phyloP scores from a whole-genome alignment of 1,139 yeast species.

The Kodamaea ohmeri region DNA sequence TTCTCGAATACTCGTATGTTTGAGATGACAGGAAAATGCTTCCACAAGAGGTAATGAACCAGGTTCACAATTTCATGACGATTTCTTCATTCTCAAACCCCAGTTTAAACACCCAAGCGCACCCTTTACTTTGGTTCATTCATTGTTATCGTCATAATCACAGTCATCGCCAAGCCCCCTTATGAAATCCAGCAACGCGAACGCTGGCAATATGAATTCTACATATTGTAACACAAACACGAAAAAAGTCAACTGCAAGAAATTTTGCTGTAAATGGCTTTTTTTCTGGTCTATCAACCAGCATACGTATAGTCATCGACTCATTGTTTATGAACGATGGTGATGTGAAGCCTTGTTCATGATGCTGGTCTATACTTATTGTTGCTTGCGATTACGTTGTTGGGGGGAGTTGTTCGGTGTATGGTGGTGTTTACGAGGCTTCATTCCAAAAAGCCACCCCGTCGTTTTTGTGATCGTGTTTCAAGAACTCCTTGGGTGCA shows the following conservation, averaged over 20 bases:
- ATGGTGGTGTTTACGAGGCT: not conserved
- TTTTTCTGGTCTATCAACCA: not conserved
- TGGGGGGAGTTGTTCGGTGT: not conserved
- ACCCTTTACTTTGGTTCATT: not conserved
- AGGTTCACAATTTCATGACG: no score
- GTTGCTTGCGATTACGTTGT: no score
- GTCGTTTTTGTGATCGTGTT: constrained; percentile 3
- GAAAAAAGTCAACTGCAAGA: not conserved
- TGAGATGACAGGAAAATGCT: no score
- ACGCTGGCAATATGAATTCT: not conserved
- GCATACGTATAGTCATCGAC: no score
- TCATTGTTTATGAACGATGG: not conserved
- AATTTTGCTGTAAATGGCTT: not conserved
- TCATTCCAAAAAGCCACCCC: not conserved
- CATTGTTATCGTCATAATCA: not conserved
- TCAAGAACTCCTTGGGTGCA: constrained; percentile 2
- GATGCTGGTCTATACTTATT: not conserved
- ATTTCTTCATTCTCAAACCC: no score
- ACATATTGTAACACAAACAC: constrained; percentile 3
- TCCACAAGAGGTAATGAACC: no score
- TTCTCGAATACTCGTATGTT: no score
- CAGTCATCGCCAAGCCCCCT: constrained; percentile 1
- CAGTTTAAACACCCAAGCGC: no score
- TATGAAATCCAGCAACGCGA: constrained; percentile 5
- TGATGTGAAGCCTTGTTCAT: not conserved